Evolutionary conservation across 306 rosid genomes (phyloP), one percentile per base, ranked within the genome.

Genomic region (Senna siamea): DNA sequence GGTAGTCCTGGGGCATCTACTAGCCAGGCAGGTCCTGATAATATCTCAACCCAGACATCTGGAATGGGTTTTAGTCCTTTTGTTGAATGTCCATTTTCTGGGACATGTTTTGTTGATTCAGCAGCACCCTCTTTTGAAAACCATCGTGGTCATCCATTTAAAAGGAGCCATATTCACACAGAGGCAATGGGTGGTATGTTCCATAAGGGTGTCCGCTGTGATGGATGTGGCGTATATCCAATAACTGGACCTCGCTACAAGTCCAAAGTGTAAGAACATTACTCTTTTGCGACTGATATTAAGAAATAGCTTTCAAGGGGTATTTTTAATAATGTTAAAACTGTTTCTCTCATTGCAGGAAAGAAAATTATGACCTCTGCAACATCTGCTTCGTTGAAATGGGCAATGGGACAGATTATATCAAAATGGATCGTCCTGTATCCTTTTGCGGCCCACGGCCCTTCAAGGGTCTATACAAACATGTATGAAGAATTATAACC

Each of bases 171-270:
- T 48, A 66, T 77, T 67, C 83, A 78, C 62, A 12, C 84, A 43
- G 92, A 63, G 60, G 63, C 86, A n/a, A 63, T 38, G 80, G 79
- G 88, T 69, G 91, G 85, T n/a, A 86, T 92, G 75, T 89, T 92
- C 77, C 99, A 95, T 67, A 90, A 68, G 75, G 98, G 97, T 28
- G 85, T 95, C 38, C 84, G 79, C 5, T 95, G 99, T 82, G 98
- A 92, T 85, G 93, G 92, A 19, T 95, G 99, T 83, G 99, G 98
- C 20, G 89, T 81, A 62, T 87, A 72, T 87, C 97, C 99, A 32
- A 95, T 95, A 59, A 82, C 87, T 40, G 99, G 99, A 56, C 93
- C 98, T 52, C 97, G 99, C 38, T 95, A 81, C 88, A 90, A 87
- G 85, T 95, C 99, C 37, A 64, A 73, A 87, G 83, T 92, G 99